Percentiles rank a stretch among this genome's conserved stretches.
These are phyloP conservation scores for Dispira simplex DNA, from an alignment of 192 early-diverging fungal genomes.

Conservation along the genomic window DNA sequence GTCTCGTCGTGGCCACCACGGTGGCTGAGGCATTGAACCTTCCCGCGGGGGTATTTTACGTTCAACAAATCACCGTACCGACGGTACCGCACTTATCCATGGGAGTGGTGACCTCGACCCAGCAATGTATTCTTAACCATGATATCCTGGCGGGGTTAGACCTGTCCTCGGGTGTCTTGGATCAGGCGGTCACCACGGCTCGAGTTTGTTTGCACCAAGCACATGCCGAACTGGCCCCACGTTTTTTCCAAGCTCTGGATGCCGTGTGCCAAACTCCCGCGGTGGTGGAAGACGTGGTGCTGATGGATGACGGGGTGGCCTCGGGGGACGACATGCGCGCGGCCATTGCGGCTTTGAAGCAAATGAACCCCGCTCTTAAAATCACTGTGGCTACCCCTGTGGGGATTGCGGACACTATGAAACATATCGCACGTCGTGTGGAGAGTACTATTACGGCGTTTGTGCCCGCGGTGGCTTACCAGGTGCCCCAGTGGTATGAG, in stretches of 20 bases:
- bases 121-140: background rate
- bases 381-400: constrained; percentile 24
- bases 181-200: background rate
- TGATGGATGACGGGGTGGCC: constrained; percentile 30
- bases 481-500: constrained; percentile 1
- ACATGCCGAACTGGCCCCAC: background rate
- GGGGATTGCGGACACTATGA: constrained; percentile 27
- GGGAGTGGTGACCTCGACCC: constrained; percentile 1
- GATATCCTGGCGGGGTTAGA: background rate
- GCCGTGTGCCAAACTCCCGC: background rate
- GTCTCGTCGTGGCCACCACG: constrained; percentile 2
- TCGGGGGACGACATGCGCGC: constrained; percentile 31
- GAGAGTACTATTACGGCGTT: constrained; percentile 22
- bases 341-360: constrained; percentile 15
- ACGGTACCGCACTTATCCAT: background rate
- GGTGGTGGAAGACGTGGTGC: constrained; percentile 10
- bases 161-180: background rate
- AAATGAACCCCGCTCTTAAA: background rate
- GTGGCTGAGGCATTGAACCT: background rate
- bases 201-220: background rate
- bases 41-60: constrained; percentile 4
- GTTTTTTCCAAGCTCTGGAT: background rate
- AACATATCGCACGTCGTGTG: constrained; percentile 21
- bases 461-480: constrained; percentile 8
- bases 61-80: background rate